Percentiles rank a stretch among this genome's conserved stretches.
Conservation (phyloP, 345 rosid species). For the Arabis alpina region DNA sequence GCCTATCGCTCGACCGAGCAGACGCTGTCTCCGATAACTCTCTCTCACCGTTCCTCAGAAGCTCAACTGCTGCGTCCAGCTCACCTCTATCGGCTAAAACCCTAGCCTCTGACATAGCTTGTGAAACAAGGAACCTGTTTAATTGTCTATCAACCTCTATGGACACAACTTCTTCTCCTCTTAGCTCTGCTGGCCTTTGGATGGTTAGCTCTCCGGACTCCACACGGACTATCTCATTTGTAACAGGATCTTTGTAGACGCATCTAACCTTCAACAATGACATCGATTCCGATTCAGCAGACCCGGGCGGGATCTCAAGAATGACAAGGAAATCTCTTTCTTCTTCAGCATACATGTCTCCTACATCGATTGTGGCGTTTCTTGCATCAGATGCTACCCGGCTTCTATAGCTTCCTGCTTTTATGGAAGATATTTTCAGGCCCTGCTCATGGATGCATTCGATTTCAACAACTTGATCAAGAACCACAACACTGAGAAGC, state of each 20-base stretch:
- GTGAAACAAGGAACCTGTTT: conserved; percentile 79
- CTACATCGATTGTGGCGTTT: conserved; percentile 63
- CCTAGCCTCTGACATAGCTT: conserved; percentile 81
- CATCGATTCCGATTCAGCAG: conserved; percentile 52
- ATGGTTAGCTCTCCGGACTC: conserved; percentile 58
- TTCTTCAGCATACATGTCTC: conserved; percentile 97
- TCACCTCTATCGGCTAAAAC: conserved; percentile 73
- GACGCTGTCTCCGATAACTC: conserved; percentile 33
- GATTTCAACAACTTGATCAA: conserved; percentile 61
- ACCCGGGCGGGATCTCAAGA: conserved; percentile 57
- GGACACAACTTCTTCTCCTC: conserved; percentile 57
- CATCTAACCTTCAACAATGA: conserved; percentile 74
- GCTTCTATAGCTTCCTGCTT: conserved; percentile 79
- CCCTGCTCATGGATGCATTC: conserved; percentile 55
- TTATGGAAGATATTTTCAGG: conserved; percentile 59
- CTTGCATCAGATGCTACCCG: conserved; percentile 51
- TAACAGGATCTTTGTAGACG: conserved; percentile 65
- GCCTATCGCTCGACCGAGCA: conserved; percentile 31
- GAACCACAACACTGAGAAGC: conserved; percentile 81
- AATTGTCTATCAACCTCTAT: conserved; percentile 87
- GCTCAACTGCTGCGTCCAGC: conserved; percentile 59
- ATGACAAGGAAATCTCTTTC: conserved; percentile 86
- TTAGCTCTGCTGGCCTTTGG: conserved; percentile 53
- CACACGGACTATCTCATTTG: conserved; percentile 50
- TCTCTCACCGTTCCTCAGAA: conserved; percentile 36